phyloP scores from a whole-genome alignment of 192 early-diverging fungal genomes.

The Backusella circina region DNA sequence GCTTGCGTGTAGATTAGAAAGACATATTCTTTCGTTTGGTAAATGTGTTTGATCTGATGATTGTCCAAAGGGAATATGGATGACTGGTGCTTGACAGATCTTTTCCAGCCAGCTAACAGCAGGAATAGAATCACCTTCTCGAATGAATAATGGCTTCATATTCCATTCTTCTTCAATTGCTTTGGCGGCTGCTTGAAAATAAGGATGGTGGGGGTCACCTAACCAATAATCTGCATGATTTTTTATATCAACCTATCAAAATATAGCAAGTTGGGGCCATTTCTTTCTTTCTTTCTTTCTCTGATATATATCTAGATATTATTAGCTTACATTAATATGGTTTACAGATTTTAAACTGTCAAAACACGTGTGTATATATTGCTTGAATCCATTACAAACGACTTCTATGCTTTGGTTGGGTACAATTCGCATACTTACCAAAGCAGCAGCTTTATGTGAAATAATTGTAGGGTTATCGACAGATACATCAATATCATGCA shows the following conservation, averaged over 20 bases:
- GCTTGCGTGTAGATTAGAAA: slow-evolving; percentile 58
- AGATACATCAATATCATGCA: slow-evolving; percentile 70
- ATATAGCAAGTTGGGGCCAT: neutral
- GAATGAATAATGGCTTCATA: slow-evolving; percentile 62
- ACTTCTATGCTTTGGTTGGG: slow-evolving; percentile 64
- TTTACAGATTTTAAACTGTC: slow-evolving; percentile 41
- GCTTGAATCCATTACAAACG: slow-evolving; percentile 52
- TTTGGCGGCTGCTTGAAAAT: slow-evolving; percentile 61
- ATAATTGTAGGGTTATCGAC: slow-evolving; percentile 68
- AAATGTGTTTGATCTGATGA: slow-evolving; percentile 68
- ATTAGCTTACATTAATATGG: slow-evolving; percentile 34
- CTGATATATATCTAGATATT: neutral
- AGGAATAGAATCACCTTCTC: slow-evolving; percentile 74
- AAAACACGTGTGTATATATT: slow-evolving; percentile 50
- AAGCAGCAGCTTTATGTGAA: slow-evolving; percentile 56
- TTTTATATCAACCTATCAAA: slow-evolving; percentile 54
- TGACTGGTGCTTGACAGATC: slow-evolving; percentile 54
- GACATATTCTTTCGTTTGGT: slow-evolving; percentile 64
- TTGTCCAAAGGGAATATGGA: slow-evolving; percentile 73
- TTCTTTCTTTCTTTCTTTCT: neutral
- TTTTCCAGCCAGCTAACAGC: slow-evolving; percentile 70
- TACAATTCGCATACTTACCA: slow-evolving; percentile 70
- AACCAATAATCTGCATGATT: slow-evolving; percentile 74
- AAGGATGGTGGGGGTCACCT: slow-evolving; percentile 57
- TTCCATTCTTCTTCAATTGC: slow-evolving; percentile 61